A percentile compares a stretch with the other conserved stretches of the same genome.
Conservation (phyloP, 371 early-diverging fungal species). For the Paraphysoderma sedebokerense region DNA sequence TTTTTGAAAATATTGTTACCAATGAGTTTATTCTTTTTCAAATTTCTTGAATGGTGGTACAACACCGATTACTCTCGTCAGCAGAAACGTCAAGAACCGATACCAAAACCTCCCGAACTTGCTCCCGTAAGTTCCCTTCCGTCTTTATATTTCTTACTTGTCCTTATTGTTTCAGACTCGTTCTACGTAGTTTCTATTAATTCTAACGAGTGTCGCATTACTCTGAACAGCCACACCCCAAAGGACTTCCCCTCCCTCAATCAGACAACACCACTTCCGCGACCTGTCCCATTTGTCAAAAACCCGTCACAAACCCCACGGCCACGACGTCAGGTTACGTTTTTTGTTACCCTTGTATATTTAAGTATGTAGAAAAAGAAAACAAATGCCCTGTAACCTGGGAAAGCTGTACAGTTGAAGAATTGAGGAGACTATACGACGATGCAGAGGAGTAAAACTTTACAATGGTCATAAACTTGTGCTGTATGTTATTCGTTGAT, state of each 20-base stretch:
- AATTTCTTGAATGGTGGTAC: slow-evolving; percentile 92
- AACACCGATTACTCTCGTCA: slow-evolving; percentile 41
- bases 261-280: too few relatives aligned
- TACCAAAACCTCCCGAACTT: slow-evolving; percentile 45
- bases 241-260: slow-evolving; percentile 51
- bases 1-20: slow-evolving; percentile 59
- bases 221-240: slow-evolving; percentile 40
- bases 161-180: neutral
- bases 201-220: neutral
- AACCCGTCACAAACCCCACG: slow-evolving; percentile 61
- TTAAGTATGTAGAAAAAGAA: slow-evolving; percentile 41
- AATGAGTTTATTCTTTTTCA: slow-evolving; percentile 76
- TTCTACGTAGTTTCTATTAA: neutral
- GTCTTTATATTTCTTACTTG: too few relatives aligned
- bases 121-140: slow-evolving; percentile 21
- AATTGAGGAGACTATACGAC: slow-evolving; percentile 39
- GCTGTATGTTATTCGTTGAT: too few relatives aligned
- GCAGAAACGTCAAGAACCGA: slow-evolving; percentile 13
- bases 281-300: slow-evolving; percentile 63
- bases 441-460: too few relatives aligned
- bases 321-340: slow-evolving; percentile 63
- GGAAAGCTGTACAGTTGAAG: slow-evolving; percentile 22
- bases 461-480: too few relatives aligned
- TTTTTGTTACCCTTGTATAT: slow-evolving; percentile 66
- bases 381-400: slow-evolving; percentile 55